Conservation (phyloP, 306 rosid genomes). For the Elaeagnus macrophylla region DNA sequence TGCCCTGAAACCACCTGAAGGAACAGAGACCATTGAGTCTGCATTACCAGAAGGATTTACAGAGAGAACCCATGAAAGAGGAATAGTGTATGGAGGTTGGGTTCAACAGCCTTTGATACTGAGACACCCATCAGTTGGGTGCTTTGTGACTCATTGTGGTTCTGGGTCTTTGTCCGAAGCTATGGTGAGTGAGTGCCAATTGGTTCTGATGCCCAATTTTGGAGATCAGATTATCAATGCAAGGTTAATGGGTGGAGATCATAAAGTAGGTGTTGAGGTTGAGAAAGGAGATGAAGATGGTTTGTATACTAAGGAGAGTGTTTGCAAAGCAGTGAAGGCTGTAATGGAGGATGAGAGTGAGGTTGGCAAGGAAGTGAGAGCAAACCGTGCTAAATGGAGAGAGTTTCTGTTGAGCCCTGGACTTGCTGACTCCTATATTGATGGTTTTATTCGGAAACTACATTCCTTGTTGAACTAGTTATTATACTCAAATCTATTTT, state of each 20-base stretch:
- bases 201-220: constrained; percentile 43
- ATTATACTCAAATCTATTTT: too few species aligned
- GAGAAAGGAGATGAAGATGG: constrained; percentile 56
- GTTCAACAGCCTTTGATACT: constrained; percentile 51
- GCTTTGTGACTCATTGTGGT: constrained; percentile 76
- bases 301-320: constrained; percentile 33
- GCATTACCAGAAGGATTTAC: constrained; percentile 53
- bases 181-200: constrained; percentile 37
- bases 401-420: constrained; percentile 27
- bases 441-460: constrained; percentile 33
- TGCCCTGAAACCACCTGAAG: constrained; percentile 49
- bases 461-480: neutral
- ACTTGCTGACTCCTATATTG: constrained; percentile 38
- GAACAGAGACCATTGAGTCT: constrained; percentile 27
- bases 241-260: constrained; percentile 36
- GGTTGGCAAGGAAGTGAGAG: constrained; percentile 28
- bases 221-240: constrained; percentile 55
- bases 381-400: constrained; percentile 41
- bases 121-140: constrained; percentile 63
- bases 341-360: constrained; percentile 39
- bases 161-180: constrained; percentile 61
- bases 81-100: constrained; percentile 60
- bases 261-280: constrained; percentile 55
- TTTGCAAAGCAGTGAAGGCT: constrained; percentile 31
- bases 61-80: constrained; percentile 41